phyloP scores from a whole-genome alignment of 2,329 filamentous ascomycete species.

The Ceratocystis eucalypticola region DNA sequence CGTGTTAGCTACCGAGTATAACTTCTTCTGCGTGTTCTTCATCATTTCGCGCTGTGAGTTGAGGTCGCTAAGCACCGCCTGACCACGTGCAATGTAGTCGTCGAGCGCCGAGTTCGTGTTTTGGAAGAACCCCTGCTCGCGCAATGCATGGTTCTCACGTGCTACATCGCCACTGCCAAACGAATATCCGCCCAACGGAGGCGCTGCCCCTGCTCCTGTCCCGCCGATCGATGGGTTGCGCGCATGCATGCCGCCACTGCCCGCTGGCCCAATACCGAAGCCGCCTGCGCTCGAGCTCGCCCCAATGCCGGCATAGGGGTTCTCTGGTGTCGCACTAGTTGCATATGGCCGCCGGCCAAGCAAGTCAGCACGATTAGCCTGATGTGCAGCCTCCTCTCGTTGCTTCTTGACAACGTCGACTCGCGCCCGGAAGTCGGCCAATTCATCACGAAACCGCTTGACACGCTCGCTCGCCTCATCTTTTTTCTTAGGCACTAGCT shows the following conservation, averaged over 20 bases:
- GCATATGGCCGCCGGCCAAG: constrained; percentile 69
- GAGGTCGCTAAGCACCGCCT: constrained; percentile 79
- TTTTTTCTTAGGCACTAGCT: constrained; percentile 81
- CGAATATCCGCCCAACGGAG: constrained; percentile 21
- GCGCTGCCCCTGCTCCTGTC: constrained; percentile 1
- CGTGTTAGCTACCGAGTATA: constrained; percentile 90
- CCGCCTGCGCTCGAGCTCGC: constrained; percentile 21
- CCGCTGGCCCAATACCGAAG: neutral
- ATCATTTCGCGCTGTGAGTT: constrained; percentile 85
- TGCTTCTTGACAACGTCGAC: constrained; percentile 66
- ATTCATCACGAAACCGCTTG: constrained; percentile 70
- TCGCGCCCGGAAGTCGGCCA: constrained; percentile 63
- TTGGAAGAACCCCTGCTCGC: constrained; percentile 78
- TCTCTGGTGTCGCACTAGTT: constrained; percentile 67
- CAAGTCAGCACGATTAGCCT: constrained; percentile 60
- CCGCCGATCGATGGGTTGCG: constrained; percentile 1
- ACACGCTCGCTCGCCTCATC: constrained; percentile 79
- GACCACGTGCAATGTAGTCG: constrained; percentile 82
- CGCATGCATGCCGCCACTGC: constrained; percentile 6
- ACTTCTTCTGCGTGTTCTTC: constrained; percentile 79
- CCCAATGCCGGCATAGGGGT: constrained; percentile 61
- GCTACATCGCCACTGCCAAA: constrained; percentile 48
- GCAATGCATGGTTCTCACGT: constrained; percentile 69
- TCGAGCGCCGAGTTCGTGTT: constrained; percentile 76
- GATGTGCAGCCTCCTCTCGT: constrained; percentile 58